Evolutionary conservation across 805 yeast genomes (phyloP).

Genomic region (Yarrowia sp.): DNA sequence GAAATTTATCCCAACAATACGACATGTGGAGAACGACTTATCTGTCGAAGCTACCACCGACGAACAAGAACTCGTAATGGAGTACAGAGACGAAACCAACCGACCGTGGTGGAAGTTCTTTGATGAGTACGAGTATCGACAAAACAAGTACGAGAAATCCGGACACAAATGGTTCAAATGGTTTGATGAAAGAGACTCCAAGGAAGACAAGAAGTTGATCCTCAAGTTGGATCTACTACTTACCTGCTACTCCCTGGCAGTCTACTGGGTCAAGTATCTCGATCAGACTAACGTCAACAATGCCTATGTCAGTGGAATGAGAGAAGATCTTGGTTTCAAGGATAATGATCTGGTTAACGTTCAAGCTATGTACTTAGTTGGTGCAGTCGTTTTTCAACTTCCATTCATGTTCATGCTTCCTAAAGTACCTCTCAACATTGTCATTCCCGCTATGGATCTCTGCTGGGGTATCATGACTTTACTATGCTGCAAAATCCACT

Average conservation of each 20-base stretch:
- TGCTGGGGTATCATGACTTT: constrained; percentile 69
- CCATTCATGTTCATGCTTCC: constrained; percentile 61
- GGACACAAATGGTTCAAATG: constrained; percentile 53
- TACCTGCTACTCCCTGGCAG: constrained; percentile 55
- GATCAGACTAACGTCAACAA: constrained; percentile 61
- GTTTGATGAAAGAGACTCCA: constrained; percentile 52
- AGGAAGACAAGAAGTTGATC: constrained; percentile 48
- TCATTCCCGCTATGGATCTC: constrained; percentile 56
- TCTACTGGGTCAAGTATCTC: constrained; percentile 67
- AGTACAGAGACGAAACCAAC: constrained; percentile 28
- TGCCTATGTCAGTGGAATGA: constrained; percentile 66
- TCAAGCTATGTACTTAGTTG: constrained; percentile 58
- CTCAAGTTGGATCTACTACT: constrained; percentile 56
- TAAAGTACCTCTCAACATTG: constrained; percentile 53
- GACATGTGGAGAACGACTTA: constrained; percentile 1
- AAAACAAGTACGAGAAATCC: constrained; percentile 37
- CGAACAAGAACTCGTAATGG: constrained; percentile 3
- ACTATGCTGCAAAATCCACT: constrained; percentile 50
- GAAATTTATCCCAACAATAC: background rate
- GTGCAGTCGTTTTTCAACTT: constrained; percentile 58
- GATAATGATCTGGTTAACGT: constrained; percentile 63
- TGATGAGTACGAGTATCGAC: constrained; percentile 62
- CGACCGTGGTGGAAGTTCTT: constrained; percentile 44
- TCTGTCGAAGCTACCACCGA: background rate
- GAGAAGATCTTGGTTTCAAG: constrained; percentile 52